Conservation (phyloP, 78 protist species). For the Creolimax fragrantissima region DNA sequence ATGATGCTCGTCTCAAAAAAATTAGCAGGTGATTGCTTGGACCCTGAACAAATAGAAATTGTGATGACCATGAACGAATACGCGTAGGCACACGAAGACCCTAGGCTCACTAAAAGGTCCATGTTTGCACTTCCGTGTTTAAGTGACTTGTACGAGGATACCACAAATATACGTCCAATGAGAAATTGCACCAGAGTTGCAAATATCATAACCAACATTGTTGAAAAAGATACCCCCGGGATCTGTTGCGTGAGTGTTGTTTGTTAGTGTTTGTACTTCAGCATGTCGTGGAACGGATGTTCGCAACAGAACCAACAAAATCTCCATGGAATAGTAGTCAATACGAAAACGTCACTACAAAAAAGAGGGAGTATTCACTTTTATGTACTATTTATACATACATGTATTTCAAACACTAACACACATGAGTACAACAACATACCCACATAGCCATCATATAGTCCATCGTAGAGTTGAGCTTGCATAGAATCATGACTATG, state of each 20-base stretch:
- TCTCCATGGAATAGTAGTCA: too few relatives aligned
- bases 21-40: neutral
- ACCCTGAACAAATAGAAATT: neutral
- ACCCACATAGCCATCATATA: neutral
- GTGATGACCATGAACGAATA: conserved; percentile 54
- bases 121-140: conserved; percentile 70
- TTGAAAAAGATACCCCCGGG: conserved; percentile 2
- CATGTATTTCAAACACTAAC: too few relatives aligned
- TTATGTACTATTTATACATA: too few relatives aligned
- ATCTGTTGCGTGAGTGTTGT: too few relatives aligned
- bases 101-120: conserved; percentile 80
- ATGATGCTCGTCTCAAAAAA: conserved; percentile 53
- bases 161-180: conserved; percentile 61
- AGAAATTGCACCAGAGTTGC: conserved; percentile 59
- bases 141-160: conserved; percentile 41
- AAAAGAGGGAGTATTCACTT: too few relatives aligned
- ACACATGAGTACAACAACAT: too few relatives aligned
- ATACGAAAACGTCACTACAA: too few relatives aligned
- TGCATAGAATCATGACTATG: neutral
- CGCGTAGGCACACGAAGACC: conserved; percentile 69
- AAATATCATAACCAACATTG: conserved; percentile 17
- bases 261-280: too few relatives aligned
- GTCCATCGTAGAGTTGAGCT: neutral
- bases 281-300: too few relatives aligned
- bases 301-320: too few relatives aligned